A percentile compares a stretch with the other conserved stretches of the same genome.
phyloP scores from a whole-genome alignment of 495 filamentous ascomycete species.

The Lasiosphaeria hispida region DNA sequence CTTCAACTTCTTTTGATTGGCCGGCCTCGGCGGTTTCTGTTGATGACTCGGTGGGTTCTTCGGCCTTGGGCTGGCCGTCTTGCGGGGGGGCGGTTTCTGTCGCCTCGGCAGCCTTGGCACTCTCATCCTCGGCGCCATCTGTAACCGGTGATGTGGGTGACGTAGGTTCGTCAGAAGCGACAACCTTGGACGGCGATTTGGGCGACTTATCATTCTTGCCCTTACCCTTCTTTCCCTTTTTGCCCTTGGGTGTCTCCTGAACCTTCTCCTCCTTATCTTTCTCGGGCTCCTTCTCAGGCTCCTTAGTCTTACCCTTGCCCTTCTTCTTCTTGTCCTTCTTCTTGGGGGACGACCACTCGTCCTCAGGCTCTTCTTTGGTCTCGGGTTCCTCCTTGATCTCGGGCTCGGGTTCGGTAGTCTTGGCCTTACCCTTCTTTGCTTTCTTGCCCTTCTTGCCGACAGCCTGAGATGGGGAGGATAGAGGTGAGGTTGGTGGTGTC shows the following conservation, averaged over 20 bases:
- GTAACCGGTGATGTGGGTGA: constrained; percentile 9
- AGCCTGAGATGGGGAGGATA: too few species aligned
- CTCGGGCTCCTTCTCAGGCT: constrained; percentile 21
- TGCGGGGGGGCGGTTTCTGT: not conserved
- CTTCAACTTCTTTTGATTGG: too few species aligned
- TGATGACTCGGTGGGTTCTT: not conserved
- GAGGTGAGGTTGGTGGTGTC: not conserved
- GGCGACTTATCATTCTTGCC: constrained; percentile 20
- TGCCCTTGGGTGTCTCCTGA: constrained; percentile 26
- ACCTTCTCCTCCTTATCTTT: constrained; percentile 17
- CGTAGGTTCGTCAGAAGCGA: constrained; percentile 8
- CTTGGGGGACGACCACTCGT: constrained; percentile 6
- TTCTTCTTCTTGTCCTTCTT: constrained; percentile 16
- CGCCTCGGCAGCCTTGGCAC: constrained; percentile 13
- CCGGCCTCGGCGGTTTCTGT: too few species aligned
- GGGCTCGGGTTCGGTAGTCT: constrained; percentile 6
- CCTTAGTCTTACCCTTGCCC: constrained; percentile 16
- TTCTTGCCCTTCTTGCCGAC: constrained; percentile 1
- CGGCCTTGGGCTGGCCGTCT: not conserved
- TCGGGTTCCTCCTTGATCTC: constrained; percentile 7
- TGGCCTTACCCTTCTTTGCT: constrained; percentile 16
- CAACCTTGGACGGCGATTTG: constrained; percentile 7
- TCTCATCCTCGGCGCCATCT: constrained; percentile 11
- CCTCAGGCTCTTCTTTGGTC: not conserved
- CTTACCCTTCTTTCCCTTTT: constrained; percentile 24